Evolutionary conservation across 1,284 basidiomycete species (phyloP), one percentile per base, ranked within the genome.

Genomic region (Dichomitus squalens): DNA sequence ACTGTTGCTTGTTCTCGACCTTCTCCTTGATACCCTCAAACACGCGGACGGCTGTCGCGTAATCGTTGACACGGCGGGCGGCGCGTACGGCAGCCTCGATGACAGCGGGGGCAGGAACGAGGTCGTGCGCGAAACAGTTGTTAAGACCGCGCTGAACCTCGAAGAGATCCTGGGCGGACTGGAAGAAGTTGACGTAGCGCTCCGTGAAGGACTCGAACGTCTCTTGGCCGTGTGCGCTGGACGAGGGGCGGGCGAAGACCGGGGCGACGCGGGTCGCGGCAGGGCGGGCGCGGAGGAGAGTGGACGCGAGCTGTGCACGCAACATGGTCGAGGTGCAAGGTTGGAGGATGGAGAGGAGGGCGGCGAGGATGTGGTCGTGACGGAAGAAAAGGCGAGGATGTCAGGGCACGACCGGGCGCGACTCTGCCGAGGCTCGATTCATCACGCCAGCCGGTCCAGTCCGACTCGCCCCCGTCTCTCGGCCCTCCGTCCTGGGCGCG

Each of bases 91-190:
- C 96, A 61, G 92, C 90, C 79, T 96, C 94, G 62, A 98, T 81
- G 67, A 98, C 95, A 57, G 84, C 79, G 46, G 93, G 87, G 8
- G 94, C 88, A 8, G 96, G 96, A 25, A 99, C 97, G 63, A 99
- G 85, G 76, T 99, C 96, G 77, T 99, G 96, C 1, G 96, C 93
- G 73, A 99, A 99, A 79, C 95, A 97, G 85, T 99, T 99, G 85
- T 99, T 99, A 67, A 99, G 83, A 47, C 96, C 96, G 60, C 96
- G 92, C 78, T 98, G 95, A 65, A 96, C 90, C 81, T 98, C 96
- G 73, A 98, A 98, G 61, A 97, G 85, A 80, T 98, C 96, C 73
- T 95, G 87, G 52, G 95, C 95, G 53, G 86, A 84, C 71, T 91
- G 80, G 82, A 98, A 98, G 80, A 98, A 99, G 66, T 84, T 81